Conservation (phyloP, 2,329 filamentous ascomycete species). For the Aspergillus sp. region DNA sequence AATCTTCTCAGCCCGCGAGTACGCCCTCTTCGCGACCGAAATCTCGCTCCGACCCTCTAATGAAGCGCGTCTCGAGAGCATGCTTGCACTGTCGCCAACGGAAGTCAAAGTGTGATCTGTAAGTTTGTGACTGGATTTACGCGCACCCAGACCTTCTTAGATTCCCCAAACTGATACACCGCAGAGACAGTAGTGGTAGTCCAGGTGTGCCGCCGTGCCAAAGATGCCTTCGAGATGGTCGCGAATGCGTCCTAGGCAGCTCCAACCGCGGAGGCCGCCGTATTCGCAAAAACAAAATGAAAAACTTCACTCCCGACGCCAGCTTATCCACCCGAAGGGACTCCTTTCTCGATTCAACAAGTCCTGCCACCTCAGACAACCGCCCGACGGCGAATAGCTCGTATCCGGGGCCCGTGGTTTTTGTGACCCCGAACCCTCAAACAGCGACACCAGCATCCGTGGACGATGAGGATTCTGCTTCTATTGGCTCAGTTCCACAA, state of each 20-base stretch:
- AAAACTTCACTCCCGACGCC: conserved; percentile 29
- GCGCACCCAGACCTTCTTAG: background rate
- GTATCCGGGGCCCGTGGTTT: conserved; percentile 34
- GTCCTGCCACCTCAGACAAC: conserved; percentile 25
- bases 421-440: conserved; percentile 30
- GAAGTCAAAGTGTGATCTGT: conserved; percentile 53
- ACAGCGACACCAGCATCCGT: conserved; percentile 24
- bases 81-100: conserved; percentile 49
- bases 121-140: conserved; percentile 25
- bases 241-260: conserved; percentile 58
- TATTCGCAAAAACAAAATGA: conserved; percentile 52
- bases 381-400: conserved; percentile 23
- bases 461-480: conserved; percentile 39
- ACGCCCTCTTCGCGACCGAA: conserved; percentile 12
- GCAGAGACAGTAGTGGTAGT: conserved; percentile 46
- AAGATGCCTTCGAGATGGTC: conserved; percentile 55
- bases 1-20: conserved; percentile 11
- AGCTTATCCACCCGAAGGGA: conserved; percentile 24
- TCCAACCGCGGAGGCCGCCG: conserved; percentile 59
- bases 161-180: background rate
- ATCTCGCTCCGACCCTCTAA: conserved; percentile 29
- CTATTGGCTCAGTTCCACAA: conserved; percentile 42
- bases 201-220: conserved; percentile 54
- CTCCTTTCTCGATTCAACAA: conserved; percentile 23
- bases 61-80: conserved; percentile 48